These are phyloP conservation scores for Agaricus blazei DNA, from an alignment of 768 basidiomycete genomes.

Conservation along the genomic window DNA sequence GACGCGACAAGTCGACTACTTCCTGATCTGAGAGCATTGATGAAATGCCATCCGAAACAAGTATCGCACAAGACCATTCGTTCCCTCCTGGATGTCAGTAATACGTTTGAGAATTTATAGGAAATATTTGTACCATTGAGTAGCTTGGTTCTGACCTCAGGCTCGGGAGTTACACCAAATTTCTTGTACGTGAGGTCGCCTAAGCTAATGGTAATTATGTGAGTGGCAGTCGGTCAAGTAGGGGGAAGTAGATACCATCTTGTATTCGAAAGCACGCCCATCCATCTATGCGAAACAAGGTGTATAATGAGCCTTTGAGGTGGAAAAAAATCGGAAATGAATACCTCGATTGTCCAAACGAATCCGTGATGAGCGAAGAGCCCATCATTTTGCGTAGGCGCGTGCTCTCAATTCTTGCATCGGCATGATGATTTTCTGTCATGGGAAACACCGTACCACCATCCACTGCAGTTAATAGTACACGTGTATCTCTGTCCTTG, in stretches of 20 bases:
- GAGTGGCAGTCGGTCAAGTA: background rate
- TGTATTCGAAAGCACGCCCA: slow-evolving; percentile 92
- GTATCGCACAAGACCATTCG: slow-evolving; percentile 82
- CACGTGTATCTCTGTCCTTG: slow-evolving; percentile 73
- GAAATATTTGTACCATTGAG: slow-evolving; percentile 53
- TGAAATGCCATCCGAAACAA: slow-evolving; percentile 93
- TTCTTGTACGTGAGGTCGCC: slow-evolving; percentile 88
- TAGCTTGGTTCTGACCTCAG: slow-evolving; percentile 74
- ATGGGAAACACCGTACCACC: slow-evolving; percentile 75
- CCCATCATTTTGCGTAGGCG: slow-evolving; percentile 89
- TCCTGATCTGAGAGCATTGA: slow-evolving; percentile 91
- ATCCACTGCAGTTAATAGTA: slow-evolving; percentile 71
- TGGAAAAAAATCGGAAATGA: slow-evolving; percentile 9
- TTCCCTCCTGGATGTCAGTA: slow-evolving; percentile 39
- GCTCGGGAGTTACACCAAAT: slow-evolving; percentile 90
- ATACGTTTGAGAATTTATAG: background rate
- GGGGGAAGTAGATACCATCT: slow-evolving; percentile 53
- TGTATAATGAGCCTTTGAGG: slow-evolving; percentile 1
- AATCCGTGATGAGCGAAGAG: slow-evolving; percentile 84
- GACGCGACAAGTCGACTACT: slow-evolving; percentile 83
- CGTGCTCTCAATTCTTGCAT: slow-evolving; percentile 79
- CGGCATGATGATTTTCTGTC: slow-evolving; percentile 96
- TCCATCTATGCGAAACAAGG: slow-evolving; percentile 57
- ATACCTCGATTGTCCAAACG: slow-evolving; percentile 88
- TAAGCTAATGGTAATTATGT: slow-evolving; percentile 41